phyloP scores from a whole-genome alignment of 2,329 filamentous ascomycete species.

The Parascedosporium putredinis region DNA sequence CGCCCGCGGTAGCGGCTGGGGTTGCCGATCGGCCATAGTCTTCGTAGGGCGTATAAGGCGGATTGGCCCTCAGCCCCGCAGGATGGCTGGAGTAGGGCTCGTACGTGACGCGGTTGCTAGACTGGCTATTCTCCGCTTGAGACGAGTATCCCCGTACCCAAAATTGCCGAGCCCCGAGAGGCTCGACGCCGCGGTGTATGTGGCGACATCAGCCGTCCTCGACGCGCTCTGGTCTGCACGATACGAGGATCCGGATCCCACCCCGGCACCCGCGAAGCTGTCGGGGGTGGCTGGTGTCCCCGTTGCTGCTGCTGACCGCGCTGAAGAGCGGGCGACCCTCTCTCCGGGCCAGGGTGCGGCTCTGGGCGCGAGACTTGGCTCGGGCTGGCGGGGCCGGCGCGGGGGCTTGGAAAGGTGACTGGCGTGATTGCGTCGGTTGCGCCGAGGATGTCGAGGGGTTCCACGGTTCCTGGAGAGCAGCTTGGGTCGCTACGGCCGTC shows the following conservation, averaged over 20 bases:
- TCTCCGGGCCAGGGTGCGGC: slow-evolving; percentile 15
- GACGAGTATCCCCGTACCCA: background rate
- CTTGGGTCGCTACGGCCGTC: background rate
- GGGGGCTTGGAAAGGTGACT: too few species aligned
- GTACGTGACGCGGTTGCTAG: slow-evolving; percentile 15
- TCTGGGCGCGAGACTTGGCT: slow-evolving; percentile 23
- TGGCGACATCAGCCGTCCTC: background rate
- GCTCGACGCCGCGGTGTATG: slow-evolving; percentile 1
- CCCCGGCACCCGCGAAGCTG: background rate
- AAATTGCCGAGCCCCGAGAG: slow-evolving; percentile 3
- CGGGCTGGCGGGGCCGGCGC: too few species aligned
- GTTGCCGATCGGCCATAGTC: slow-evolving; percentile 20
- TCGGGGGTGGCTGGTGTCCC: background rate
- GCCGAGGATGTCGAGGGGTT: slow-evolving; percentile 14
- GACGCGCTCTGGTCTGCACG: background rate
- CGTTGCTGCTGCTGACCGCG: background rate
- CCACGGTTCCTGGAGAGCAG: background rate
- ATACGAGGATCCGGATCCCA: background rate
- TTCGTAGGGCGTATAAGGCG: slow-evolving; percentile 14
- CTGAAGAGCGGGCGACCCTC: slow-evolving; percentile 11
- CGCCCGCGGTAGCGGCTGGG: slow-evolving; percentile 11
- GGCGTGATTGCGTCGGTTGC: slow-evolving; percentile 20
- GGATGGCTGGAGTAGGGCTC: slow-evolving; percentile 23
- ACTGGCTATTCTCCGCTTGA: slow-evolving; percentile 9
- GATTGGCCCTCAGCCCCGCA: slow-evolving; percentile 11